phyloP scores from a whole-genome alignment of 192 early-diverging fungal species.

The Coemansia interrupta region DNA sequence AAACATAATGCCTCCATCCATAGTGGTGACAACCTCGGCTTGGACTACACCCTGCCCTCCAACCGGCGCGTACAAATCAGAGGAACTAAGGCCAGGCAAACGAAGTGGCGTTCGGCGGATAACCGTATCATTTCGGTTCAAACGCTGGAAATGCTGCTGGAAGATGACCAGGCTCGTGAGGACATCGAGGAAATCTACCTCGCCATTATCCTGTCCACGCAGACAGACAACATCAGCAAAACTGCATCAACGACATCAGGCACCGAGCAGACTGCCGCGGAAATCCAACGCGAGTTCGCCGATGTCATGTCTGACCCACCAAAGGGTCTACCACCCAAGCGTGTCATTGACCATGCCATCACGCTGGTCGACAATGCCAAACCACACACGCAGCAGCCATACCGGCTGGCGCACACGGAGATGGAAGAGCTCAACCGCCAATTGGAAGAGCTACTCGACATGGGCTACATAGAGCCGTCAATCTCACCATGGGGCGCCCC shows the following conservation, averaged over 20 bases:
- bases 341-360: no score
- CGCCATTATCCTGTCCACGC: background rate
- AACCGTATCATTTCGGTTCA: no score
- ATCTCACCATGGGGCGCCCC: constrained; percentile 23
- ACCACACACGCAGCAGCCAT: constrained; percentile 1
- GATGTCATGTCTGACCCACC: background rate
- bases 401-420: constrained; percentile 10
- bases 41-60: background rate
- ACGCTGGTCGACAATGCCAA: background rate
- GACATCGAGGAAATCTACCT: no score
- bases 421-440: constrained; percentile 12
- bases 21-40: background rate
- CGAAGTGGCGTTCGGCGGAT: no score
- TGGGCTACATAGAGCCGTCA: constrained; percentile 18
- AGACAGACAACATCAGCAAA: no score
- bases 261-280: no score
- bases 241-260: no score
- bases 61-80: no score
- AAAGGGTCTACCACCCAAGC: background rate
- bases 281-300: background rate
- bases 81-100: no score
- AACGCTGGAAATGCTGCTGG: no score
- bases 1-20: background rate
- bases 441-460: constrained; percentile 1
- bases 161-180: no score